A percentile compares a stretch with the other conserved stretches of the same genome.
Evolutionary conservation across 257 asterid genomes (phyloP).

Genomic region (Perilla frutescens): DNA sequence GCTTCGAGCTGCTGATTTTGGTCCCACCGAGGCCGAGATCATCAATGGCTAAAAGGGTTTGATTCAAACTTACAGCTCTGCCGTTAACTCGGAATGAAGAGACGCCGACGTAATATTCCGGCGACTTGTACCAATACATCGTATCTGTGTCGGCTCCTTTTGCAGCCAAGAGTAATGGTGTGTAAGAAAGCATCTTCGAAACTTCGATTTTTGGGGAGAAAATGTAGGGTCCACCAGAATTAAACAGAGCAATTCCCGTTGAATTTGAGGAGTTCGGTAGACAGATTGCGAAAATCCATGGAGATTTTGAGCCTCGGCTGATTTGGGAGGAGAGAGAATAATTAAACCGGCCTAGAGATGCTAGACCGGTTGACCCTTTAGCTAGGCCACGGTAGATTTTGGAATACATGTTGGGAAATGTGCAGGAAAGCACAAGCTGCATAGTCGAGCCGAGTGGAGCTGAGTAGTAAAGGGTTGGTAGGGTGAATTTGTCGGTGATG

Average conservation of each 20-base stretch:
- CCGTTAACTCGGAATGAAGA: conserved; percentile 35
- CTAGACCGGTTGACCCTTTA: conserved; percentile 44
- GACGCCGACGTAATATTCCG: conserved; percentile 46
- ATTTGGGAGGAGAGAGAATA: conserved; percentile 46
- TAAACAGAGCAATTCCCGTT: conserved; percentile 38
- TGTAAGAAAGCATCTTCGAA: conserved; percentile 36
- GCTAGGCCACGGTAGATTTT: conserved; percentile 40
- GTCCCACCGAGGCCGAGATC: conserved; percentile 41
- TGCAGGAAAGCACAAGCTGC: conserved; percentile 40
- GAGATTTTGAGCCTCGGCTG: conserved; percentile 39
- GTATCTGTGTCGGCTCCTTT: conserved; percentile 28
- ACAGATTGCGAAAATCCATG: conserved; percentile 41
- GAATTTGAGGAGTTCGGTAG: conserved; percentile 38
- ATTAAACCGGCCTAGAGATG: conserved; percentile 48
- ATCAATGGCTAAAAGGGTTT: conserved; percentile 33
- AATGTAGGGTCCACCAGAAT: conserved; percentile 40
- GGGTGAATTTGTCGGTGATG: conserved; percentile 36
- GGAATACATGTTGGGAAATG: conserved; percentile 3
- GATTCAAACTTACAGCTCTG: conserved; percentile 33
- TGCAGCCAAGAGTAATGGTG: conserved; percentile 37
- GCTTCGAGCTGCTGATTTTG: conserved; percentile 38
- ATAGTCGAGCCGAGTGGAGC: conserved; percentile 23
- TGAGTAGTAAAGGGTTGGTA: conserved; percentile 26
- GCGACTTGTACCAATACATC: conserved; percentile 35
- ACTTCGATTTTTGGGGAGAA: conserved; percentile 37